Evolutionary conservation across 1,284 basidiomycete genomes (phyloP).

Genomic region (Moesziomyces antarcticus): DNA sequence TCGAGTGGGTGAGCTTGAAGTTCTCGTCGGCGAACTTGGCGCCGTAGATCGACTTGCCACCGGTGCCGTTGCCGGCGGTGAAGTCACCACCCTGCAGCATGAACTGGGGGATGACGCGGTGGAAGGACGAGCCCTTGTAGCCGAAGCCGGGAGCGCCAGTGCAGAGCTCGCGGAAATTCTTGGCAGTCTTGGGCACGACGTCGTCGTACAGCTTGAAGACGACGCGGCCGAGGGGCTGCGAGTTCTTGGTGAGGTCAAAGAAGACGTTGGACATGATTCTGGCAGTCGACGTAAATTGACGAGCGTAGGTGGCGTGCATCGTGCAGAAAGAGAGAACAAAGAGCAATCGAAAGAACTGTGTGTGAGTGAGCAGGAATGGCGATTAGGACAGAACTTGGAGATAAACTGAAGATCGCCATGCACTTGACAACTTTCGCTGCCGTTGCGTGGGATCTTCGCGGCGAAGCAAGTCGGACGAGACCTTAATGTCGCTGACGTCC

Average conservation of each 20-base stretch:
- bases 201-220: constrained; percentile 64
- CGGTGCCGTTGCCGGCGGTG: constrained; percentile 66
- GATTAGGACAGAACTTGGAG: not conserved
- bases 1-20: constrained; percentile 63
- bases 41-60: constrained; percentile 67
- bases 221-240: constrained; percentile 65
- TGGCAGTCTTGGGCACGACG: constrained; percentile 64
- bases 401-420: no score
- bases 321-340: not conserved
- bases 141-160: constrained; percentile 76
- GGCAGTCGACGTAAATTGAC: constrained; percentile 58
- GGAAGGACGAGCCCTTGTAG: constrained; percentile 79
- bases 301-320: constrained; percentile 56
- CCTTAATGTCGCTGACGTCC: no score
- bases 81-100: constrained; percentile 70
- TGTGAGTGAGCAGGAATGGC: constrained; percentile 50
- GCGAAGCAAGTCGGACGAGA: no score
- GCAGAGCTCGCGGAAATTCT: constrained; percentile 65
- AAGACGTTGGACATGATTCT: constrained; percentile 73
- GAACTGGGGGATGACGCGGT: constrained; percentile 74
- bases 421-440: no score
- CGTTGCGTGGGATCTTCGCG: no score
- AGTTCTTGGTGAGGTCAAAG: constrained; percentile 75
- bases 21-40: constrained; percentile 60
- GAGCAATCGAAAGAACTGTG: constrained; percentile 24